A percentile compares a stretch with the other conserved stretches of the same genome.
Evolutionary conservation across 192 early-diverging fungal genomes (phyloP).

Genomic region (Spizellomyces sp.): DNA sequence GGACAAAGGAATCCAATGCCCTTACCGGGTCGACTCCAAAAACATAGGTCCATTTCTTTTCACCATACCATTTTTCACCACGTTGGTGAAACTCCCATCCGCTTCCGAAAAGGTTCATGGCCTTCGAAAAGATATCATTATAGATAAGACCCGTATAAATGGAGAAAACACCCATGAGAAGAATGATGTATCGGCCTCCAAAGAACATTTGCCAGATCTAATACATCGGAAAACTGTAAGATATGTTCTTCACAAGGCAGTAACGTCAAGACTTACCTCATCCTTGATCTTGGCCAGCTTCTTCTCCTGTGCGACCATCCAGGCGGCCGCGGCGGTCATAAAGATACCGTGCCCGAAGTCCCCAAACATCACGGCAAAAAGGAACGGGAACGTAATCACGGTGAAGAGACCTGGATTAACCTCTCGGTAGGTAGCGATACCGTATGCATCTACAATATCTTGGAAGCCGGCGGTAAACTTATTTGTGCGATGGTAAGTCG

Average conservation of each 20-base stretch:
- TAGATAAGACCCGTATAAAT: slow-evolving; percentile 97
- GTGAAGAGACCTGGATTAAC: slow-evolving; percentile 99
- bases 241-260: neutral
- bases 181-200: slow-evolving; percentile 94
- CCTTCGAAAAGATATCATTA: slow-evolving; percentile 95
- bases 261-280: slow-evolving; percentile 58
- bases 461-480: slow-evolving; percentile 97
- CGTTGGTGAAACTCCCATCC: slow-evolving; percentile 79
- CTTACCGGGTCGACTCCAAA: slow-evolving; percentile 87
- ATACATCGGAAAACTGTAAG: neutral
- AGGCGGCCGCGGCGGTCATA: slow-evolving; percentile 74
- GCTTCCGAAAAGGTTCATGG: slow-evolving; percentile 70
- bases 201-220: slow-evolving; percentile 88
- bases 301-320: slow-evolving; percentile 81
- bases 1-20: neutral
- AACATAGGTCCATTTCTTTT: slow-evolving; percentile 68
- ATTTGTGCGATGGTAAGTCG: slow-evolving; percentile 95
- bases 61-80: slow-evolving; percentile 62
- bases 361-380: slow-evolving; percentile 99
- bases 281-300: slow-evolving; percentile 73
- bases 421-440: slow-evolving; percentile 93
- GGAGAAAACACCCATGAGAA: slow-evolving; percentile 97
- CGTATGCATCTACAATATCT: slow-evolving; percentile 96
- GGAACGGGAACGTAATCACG: slow-evolving; percentile 96
- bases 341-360: slow-evolving; percentile 96